Evolutionary conservation across 495 filamentous ascomycete species (phyloP), one percentile per base, ranked within the genome.

Genomic region (Cladorrhinum samala): DNA sequence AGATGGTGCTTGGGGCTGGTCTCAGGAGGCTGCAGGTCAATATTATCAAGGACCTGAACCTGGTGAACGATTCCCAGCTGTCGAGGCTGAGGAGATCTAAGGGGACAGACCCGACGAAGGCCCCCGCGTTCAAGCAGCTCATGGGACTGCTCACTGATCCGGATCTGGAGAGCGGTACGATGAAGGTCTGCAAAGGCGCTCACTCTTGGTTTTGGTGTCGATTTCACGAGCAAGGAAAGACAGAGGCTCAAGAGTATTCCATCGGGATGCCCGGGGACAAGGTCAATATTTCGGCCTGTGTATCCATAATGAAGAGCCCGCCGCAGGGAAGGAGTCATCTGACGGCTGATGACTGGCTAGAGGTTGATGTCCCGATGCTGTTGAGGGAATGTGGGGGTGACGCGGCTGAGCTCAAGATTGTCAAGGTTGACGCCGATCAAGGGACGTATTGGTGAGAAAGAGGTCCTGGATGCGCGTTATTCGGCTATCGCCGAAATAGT

Each of bases 91-190:
- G 4, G 42, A 2, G 1, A 14, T 51, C 16, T 57, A 18, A 30
- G 18, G 16, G 37, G 40, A 30, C 43, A 52, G 42, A 25, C 53
- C 36, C 18, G 33, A 47, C 48, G 6, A 44, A 53, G 16, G 63
- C 60, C 7, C 45, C 56, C 21, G 63, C 61, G 27, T 64, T 70
- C 17, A 57, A 62, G 42, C 58, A 58, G 18, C 50, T 69, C n/a
- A 42, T 68, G 43, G 52, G 51, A 36, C 17, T 72, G 17, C 38
- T 70, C 45, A 46, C 63, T 20, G 68, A 68, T 24, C 68, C 66
- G 18, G 56, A 67, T 27, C 25, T 70, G 47, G 58, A 63, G 46
- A 50, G 16, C 8, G 63, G 58, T 1, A 52, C 59, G 16, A 25
- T 72, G 18, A 53, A 54, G 37, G 62, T 65, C 41, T 56, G 48